phyloP scores from a whole-genome alignment of 176 grass and related monocot genomes.

The Oryza nivara region DNA sequence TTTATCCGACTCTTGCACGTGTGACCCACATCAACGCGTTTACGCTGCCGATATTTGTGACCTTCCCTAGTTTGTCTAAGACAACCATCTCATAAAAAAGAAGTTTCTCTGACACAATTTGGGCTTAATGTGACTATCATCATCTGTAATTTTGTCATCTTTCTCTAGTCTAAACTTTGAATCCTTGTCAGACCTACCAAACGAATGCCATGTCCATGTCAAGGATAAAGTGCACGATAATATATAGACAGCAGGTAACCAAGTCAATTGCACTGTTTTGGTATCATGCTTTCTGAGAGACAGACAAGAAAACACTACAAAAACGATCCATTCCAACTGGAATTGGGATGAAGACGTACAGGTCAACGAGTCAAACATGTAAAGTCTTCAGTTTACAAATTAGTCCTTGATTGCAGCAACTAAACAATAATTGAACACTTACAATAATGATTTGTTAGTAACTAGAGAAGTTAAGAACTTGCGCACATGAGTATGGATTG shows the following conservation, averaged over 20 bases:
- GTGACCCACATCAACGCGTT: neutral
- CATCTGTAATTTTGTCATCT: neutral
- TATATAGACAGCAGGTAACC: neutral
- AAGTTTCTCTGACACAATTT: neutral
- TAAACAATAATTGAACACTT: neutral
- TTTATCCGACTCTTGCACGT: neutral
- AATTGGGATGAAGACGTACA: neutral
- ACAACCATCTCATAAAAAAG: neutral
- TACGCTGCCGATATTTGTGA: neutral
- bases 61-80: neutral
- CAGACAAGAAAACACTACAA: neutral
- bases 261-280: conserved; percentile 5
- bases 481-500: neutral
- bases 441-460: neutral
- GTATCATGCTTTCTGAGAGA: neutral
- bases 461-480: neutral
- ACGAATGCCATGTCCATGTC: neutral
- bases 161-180: neutral
- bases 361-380: neutral
- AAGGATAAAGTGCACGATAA: neutral
- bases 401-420: neutral
- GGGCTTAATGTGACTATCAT: neutral
- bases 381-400: neutral
- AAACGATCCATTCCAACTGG: neutral
- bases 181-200: neutral